These are phyloP conservation scores for Tolypocladium pustulatum DNA, from an alignment of 2,329 filamentous ascomycete genomes.

Conservation along the genomic window DNA sequence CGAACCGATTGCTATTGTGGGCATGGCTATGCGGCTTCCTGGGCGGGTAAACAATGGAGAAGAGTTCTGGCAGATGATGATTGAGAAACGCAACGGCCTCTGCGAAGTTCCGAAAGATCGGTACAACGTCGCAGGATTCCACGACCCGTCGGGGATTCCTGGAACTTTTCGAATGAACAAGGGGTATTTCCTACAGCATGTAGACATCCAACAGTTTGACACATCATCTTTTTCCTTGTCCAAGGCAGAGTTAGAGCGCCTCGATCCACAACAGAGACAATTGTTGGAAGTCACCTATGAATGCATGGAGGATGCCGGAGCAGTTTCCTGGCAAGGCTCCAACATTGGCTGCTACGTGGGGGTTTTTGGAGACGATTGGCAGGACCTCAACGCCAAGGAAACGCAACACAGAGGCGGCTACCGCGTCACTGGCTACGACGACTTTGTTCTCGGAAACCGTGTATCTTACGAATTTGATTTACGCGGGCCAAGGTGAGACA, in stretches of 20 bases:
- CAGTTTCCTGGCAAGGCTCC: not conserved
- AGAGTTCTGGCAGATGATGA: slow-evolving; percentile 28
- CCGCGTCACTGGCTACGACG: slow-evolving; percentile 13
- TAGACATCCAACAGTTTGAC: slow-evolving; percentile 11
- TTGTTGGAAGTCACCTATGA: slow-evolving; percentile 17
- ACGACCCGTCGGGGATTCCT: slow-evolving; percentile 3
- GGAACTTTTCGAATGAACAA: slow-evolving; percentile 2
- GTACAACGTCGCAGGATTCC: slow-evolving; percentile 7
- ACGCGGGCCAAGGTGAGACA: slow-evolving; percentile 2
- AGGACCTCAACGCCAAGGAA: slow-evolving; percentile 3
- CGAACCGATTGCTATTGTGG: slow-evolving; percentile 26
- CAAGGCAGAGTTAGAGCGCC: slow-evolving; percentile 13
- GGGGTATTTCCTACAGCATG: slow-evolving; percentile 15
- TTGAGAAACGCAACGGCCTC: slow-evolving; percentile 4
- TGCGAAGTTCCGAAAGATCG: slow-evolving; percentile 5
- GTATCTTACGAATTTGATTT: slow-evolving; percentile 20
- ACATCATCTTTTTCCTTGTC: slow-evolving; percentile 13
- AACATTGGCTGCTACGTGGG: slow-evolving; percentile 7
- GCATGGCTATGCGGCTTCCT: slow-evolving; percentile 29
- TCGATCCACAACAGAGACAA: slow-evolving; percentile 21
- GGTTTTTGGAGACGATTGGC: slow-evolving; percentile 7
- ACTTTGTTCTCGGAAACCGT: slow-evolving; percentile 17
- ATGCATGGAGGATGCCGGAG: slow-evolving; percentile 6
- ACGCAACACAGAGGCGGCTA: slow-evolving; percentile 1
- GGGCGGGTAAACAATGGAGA: slow-evolving; percentile 22